Evolutionary conservation across 2,329 filamentous ascomycete species (phyloP), one percentile per base, ranked within the genome.

Genomic region (Davidsoniella neocaledoniae): DNA sequence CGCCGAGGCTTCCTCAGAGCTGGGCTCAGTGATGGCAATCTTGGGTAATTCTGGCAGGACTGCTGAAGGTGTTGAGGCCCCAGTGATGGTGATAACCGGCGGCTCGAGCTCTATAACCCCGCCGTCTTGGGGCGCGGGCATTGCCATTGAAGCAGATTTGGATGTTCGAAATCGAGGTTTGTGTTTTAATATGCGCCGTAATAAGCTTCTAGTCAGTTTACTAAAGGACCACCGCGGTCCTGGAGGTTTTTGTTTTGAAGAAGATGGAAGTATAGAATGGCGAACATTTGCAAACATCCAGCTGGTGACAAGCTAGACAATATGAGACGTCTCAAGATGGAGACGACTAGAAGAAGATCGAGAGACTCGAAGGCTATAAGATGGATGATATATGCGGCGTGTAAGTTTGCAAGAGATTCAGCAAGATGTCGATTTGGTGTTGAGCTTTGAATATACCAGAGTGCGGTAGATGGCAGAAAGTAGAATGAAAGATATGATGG

Each of bases 261-360:
- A 6, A 33, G 38, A 48, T 17, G 21, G 14, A 36, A 33, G 33
- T 17, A 42, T 48, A 48, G 46, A 48, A 7, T 17, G 14, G 7
- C 19, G 25, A 43, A 29, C 46, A 48, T 48, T 48, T 48, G 19
- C 5, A 23, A 37, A 48, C 46, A 48, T 48, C 42, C 46, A 48
- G 46, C 41, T 36, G 23, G 16, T 23, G 23, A 23, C 3, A 25
- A 38, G 29, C 38, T 36, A 17, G 45, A 16, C 1, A 41, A 4
- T 9, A 41, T 17, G n/a, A n/a, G 10, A n/a, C 16, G 39, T 17
- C 39, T 14, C 39, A 41, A 41, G 21, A 5, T 8, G 39, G 4
- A 16, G 39, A 16, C 8, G 39, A 23, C 7, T 9, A 41, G n/a
- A 16, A 23, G 39, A 23, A 12, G 10, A 37, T 36, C 9, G 21